Percentiles rank a stretch among this genome's conserved stretches.
phyloP scores from a whole-genome alignment of 805 yeast genomes.

The Debaryomyces castellii region DNA sequence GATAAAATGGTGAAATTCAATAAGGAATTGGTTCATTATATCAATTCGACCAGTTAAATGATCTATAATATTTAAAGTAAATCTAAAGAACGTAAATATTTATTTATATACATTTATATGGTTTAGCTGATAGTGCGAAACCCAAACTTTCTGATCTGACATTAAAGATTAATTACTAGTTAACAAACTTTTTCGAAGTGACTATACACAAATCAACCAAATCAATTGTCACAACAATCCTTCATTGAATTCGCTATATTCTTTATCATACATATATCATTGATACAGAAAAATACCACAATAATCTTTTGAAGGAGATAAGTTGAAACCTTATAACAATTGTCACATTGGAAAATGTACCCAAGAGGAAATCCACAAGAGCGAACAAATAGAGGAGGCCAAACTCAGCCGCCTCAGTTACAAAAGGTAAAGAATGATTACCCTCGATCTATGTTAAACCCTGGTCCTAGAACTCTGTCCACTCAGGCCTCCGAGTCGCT shows the following conservation, averaged over 20 bases:
- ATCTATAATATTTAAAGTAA: no score
- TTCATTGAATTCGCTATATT: not conserved
- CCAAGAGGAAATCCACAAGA: constrained; percentile 8
- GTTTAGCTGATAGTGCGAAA: not conserved
- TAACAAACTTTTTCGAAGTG: not conserved
- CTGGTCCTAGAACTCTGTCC: not conserved
- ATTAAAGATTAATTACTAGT: not conserved
- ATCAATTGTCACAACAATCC: not conserved
- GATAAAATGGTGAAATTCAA: no score
- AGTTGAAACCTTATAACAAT: not conserved
- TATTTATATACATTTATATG: not conserved
- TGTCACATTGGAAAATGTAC: constrained; percentile 4
- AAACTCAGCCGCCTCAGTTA: no score
- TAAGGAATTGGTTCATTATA: no score
- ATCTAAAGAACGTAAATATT: not conserved
- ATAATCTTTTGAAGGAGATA: not conserved
- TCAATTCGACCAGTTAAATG: not conserved
- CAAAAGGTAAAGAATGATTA: not conserved
- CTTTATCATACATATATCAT: no score
- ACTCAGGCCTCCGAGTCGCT: not conserved
- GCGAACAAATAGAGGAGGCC: not conserved
- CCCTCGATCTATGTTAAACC: not conserved
- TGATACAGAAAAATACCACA: no score
- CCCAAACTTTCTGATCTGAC: not conserved
- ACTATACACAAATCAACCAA: not conserved